Conservation (phyloP, 1,284 basidiomycete species). For the Boletus mariae region DNA sequence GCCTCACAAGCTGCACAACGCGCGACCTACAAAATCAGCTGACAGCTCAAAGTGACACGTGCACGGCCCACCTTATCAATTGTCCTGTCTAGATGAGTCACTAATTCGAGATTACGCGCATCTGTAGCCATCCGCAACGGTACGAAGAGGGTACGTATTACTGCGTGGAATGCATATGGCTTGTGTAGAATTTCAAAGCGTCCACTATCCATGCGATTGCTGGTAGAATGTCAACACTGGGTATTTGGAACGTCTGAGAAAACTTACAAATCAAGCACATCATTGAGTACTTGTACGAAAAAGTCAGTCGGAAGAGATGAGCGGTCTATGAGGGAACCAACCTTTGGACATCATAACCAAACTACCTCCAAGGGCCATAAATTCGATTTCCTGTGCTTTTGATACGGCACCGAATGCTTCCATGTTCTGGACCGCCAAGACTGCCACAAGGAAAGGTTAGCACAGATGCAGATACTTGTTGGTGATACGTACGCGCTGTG, state of each 20-base stretch:
- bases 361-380: conserved; percentile 76
- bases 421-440: conserved; percentile 88
- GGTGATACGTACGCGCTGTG: conserved; percentile 64
- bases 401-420: conserved; percentile 65
- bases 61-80: conserved; percentile 62
- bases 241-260: not conserved
- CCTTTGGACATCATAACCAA: conserved; percentile 90
- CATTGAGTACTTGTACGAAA: conserved; percentile 66
- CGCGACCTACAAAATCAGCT: conserved; percentile 41
- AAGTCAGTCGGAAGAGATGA: conserved; percentile 4
- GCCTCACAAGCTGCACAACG: conserved; percentile 56
- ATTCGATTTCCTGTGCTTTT: conserved; percentile 72
- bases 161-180: conserved; percentile 83
- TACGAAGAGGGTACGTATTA: conserved; percentile 76
- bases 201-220: conserved; percentile 73
- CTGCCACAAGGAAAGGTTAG: conserved; percentile 32
- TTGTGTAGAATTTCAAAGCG: conserved; percentile 69
- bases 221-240: conserved; percentile 12
- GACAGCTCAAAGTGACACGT: not conserved
- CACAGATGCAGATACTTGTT: not conserved
- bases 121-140: conserved; percentile 74
- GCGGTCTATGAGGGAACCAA: conserved; percentile 17
- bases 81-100: conserved; percentile 65
- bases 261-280: conserved; percentile 78
- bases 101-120: conserved; percentile 64